Base-by-base conservation (phyloP, 2,329 filamentous ascomycete species). In the Epichloe baconii region DNA sequence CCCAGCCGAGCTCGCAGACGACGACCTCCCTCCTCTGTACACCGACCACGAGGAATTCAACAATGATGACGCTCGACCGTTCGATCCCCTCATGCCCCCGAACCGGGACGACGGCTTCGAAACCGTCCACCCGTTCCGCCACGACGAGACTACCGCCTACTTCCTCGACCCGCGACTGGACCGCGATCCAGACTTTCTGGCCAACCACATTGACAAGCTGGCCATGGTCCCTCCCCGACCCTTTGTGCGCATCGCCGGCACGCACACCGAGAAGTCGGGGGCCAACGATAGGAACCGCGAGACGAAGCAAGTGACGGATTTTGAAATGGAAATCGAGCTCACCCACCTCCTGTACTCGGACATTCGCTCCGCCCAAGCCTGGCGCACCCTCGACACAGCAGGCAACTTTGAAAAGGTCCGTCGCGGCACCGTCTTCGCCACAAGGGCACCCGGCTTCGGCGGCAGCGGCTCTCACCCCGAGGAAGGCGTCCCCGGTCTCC, bases 391-490 rank as follows among this genome's bases (percentile, higher is more conserved):
- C n/a, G 65, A 67, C 10, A 75, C 77, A 0, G 77, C 78, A 0
- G 71, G 77, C 47, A 78, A 83, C 59, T 68, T 72, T 49, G 78
- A 83, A 57, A 78, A 79, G 55, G 76, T 77, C 10, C 74, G 77
- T 50, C 81, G 85, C n/a, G 85, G 85, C 19, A 80, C 80, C 4
- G 70, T 81, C 48, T 69, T 80, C 15, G 71, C 73, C 52, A 73
- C 67, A 5, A 67, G 74, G 4, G 79, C 73, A 0, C 74, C 76
- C 0, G 68, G 67, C n/a, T 66, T 71, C 42, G 63, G 65, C 52
- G 60, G 62, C 50, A 54, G 58, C 50, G 55, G 58, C 5, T 17
- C 50, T 17, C 50, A 49, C 3, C 58, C 61, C 5, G 65, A 67
- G 44, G 58, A 58, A n/a, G 65, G 64, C 19, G 59, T 56, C 3